Evolutionary conservation across 768 basidiomycete genomes (phyloP).

Genomic region (Hebeloma cylindrosporum): DNA sequence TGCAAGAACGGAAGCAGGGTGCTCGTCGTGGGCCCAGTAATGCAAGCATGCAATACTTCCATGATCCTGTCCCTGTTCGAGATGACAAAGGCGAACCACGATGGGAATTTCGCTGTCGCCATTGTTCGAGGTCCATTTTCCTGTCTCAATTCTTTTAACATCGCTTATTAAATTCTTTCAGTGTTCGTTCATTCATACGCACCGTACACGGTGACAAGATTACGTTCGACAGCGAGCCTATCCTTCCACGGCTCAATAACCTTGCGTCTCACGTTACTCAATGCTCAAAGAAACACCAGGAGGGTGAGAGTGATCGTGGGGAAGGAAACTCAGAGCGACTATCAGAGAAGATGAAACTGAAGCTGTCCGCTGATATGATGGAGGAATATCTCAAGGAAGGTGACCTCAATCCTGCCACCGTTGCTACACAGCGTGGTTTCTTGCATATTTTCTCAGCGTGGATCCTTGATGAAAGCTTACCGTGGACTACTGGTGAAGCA

Average conservation of each 20-base stretch:
- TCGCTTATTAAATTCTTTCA: too few species aligned
- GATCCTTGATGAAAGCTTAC: conserved; percentile 32
- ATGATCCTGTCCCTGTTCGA: conserved; percentile 13
- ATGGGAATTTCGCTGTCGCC: conserved; percentile 21
- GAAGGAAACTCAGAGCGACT: not conserved
- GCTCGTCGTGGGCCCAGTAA: conserved; percentile 21
- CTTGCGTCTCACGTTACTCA: conserved; percentile 24
- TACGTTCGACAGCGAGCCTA: conserved; percentile 21
- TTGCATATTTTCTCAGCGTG: conserved; percentile 30
- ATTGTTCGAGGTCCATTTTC: conserved; percentile 20
- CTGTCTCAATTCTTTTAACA: too few species aligned
- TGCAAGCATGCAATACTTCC: conserved; percentile 19
- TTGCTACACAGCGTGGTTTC: conserved; percentile 27
- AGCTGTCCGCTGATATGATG: conserved; percentile 26
- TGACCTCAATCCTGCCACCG: conserved; percentile 29
- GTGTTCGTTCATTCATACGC: not conserved
- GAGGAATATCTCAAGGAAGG: conserved; percentile 31
- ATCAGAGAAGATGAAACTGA: conserved; percentile 14
- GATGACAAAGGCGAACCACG: conserved; percentile 5
- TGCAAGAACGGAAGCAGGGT: not conserved
- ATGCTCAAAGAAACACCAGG: conserved; percentile 14
- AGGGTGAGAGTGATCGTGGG: not conserved
- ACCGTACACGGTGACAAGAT: not conserved
- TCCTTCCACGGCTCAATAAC: conserved; percentile 25
- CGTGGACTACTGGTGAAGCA: conserved; percentile 30